Base-by-base conservation (phyloP, 225 moss, liverwort and hornwort species). In the Pleurozium schreberi region DNA sequence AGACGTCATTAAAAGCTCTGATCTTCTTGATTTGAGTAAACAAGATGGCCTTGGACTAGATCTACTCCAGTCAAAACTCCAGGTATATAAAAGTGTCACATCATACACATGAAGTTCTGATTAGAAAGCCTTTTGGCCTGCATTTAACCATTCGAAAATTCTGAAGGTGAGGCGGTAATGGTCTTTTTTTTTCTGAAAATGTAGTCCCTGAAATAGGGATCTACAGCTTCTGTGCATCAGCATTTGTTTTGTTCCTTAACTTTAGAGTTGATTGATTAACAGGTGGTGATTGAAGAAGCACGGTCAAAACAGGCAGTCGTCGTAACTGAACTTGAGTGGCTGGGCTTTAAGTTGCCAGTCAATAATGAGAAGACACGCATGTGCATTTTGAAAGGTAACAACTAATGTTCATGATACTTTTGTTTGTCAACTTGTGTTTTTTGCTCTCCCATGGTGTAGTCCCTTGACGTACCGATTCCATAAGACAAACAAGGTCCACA, bases 211-310 rank as follows among this genome's bases (percentile, higher is more conserved):
- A 25, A 36, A 40, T 64, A 58, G 45, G 65, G 36, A 38, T 63
- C 64, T 55, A 50, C 71, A 43, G 79, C 50, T 86, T 65, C 18
- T 66, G 33, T 60, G 80, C 84, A 52, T 80, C 36, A 63, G 49
- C 85, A 59, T 27, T 21, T 52, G 57, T 47, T 70, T 53, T 88
- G 71, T 53, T 82, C 12, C 45, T 89, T 12, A 88, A 50, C 68
- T 50, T 14, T 59, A 42, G 83, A 76, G 53, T 84, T 91, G 83
- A 64, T 86, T 91, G 75, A 63, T 81, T 75, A 64, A 86, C 93
- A 98, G 98, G 95, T 92, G 92, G 98, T 98, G 68, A 95, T 98
- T 91, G 96, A 95, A 92, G 98, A 98, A 89, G 97, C 98, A 43
- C 93, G 96, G 87, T 94, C 95, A 85, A 95, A 96, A 60, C 96